Conservation (phyloP, 2,329 filamentous ascomycete genomes). For the Colletotrichum tanaceti region DNA sequence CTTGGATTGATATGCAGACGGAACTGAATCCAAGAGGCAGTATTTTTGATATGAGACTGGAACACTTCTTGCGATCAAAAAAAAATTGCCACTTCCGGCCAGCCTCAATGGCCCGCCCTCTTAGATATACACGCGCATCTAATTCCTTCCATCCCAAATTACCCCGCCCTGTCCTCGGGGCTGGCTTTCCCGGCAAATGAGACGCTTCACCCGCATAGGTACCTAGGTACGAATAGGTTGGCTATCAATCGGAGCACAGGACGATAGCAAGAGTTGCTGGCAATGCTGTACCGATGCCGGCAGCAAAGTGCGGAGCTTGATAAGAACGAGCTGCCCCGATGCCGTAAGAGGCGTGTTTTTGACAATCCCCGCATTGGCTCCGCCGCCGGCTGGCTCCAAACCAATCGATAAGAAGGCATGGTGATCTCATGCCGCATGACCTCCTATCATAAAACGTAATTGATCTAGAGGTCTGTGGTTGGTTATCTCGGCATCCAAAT, state of each 20-base stretch:
- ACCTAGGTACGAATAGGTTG: not conserved
- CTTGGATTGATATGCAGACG: constrained; percentile 19
- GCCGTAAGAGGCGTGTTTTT: constrained; percentile 25
- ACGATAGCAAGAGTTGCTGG: constrained; percentile 10
- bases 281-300: constrained; percentile 6
- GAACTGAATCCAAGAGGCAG: too few species aligned
- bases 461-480: constrained; percentile 17
- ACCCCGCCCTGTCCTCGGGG: constrained; percentile 38
- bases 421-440: constrained; percentile 40
- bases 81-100: not conserved
- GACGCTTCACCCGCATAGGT: not conserved
- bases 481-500: constrained; percentile 31
- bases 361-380: constrained; percentile 34
- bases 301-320: constrained; percentile 32
- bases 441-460: constrained; percentile 40
- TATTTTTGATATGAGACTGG: not conserved
- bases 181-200: constrained; percentile 13
- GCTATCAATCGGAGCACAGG: constrained; percentile 28
- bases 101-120: not conserved
- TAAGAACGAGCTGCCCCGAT: constrained; percentile 38
- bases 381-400: constrained; percentile 28
- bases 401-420: constrained; percentile 38
- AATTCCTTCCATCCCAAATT: constrained; percentile 9
- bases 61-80: not conserved
- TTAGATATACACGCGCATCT: constrained; percentile 25